Conservation (phyloP, 345 rosid species). For the Adansonia digitata region DNA sequence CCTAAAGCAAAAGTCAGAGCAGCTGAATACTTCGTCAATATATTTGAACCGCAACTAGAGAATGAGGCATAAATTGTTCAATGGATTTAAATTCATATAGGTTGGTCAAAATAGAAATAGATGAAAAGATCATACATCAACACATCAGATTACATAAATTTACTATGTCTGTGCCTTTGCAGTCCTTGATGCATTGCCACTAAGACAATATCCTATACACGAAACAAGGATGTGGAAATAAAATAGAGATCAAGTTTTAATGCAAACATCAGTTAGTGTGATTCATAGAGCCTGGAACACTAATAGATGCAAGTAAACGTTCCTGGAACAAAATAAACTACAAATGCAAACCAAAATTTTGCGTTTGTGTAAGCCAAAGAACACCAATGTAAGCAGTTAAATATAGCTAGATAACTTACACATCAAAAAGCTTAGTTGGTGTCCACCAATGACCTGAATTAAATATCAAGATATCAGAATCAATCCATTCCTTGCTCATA, state of each 20-base stretch:
- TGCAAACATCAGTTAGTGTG: neutral
- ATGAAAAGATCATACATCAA: neutral
- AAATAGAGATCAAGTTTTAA: neutral
- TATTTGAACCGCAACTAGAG: neutral
- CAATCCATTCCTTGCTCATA: conserved; percentile 64
- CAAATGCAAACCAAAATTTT: neutral
- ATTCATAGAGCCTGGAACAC: neutral
- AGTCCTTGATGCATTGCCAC: neutral
- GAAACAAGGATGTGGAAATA: neutral
- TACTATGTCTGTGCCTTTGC: neutral
- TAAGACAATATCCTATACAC: neutral
- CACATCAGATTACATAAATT: neutral
- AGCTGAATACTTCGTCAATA: neutral
- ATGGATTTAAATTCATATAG: neutral
- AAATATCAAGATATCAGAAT: conserved; percentile 57
- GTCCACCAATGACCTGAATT: conserved; percentile 87
- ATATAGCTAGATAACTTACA: conserved; percentile 38
- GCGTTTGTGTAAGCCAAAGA: neutral
- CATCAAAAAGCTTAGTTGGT: conserved; percentile 57
- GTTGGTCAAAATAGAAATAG: neutral
- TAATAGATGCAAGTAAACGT: neutral
- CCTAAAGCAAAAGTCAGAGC: neutral
- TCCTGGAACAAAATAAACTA: neutral
- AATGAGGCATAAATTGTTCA: neutral
- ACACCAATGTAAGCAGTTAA: neutral